Evolutionary conservation across 2,329 filamentous ascomycete genomes (phyloP).

Genomic region (Celoporthe dispersa): DNA sequence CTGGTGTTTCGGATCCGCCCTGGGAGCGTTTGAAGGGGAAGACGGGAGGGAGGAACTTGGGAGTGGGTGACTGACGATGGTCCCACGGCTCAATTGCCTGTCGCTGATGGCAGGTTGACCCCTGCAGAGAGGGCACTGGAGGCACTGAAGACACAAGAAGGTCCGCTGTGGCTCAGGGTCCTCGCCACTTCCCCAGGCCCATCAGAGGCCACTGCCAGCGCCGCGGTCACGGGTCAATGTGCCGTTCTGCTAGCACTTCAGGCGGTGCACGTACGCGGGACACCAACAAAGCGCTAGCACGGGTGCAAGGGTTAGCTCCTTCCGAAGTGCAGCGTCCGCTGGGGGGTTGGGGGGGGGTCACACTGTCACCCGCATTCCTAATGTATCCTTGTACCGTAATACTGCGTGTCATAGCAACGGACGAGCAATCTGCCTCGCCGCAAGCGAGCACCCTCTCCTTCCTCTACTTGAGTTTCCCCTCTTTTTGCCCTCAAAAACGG

Average conservation of each 20-base stretch:
- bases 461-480: neutral
- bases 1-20: constrained; percentile 26
- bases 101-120: neutral
- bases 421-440: constrained; percentile 2
- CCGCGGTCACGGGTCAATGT: neutral
- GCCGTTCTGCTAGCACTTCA: neutral
- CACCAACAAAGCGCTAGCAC: neutral
- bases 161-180: neutral
- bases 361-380: neutral
- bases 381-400: neutral
- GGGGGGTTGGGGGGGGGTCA: no score
- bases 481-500: neutral
- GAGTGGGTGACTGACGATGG: constrained; percentile 13
- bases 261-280: neutral
- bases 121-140: neutral
- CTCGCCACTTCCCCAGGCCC: constrained; percentile 8
- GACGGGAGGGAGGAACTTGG: neutral
- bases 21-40: constrained; percentile 25
- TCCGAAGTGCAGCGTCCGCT: neutral
- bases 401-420: neutral
- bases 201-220: constrained; percentile 5
- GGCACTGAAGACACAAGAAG: neutral
- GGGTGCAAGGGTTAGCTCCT: neutral
- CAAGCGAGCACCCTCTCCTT: neutral
- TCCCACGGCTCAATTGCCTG: neutral